Evolutionary conservation across 805 yeast species (phyloP).

Genomic region (Yarrowia phangngaensis): DNA sequence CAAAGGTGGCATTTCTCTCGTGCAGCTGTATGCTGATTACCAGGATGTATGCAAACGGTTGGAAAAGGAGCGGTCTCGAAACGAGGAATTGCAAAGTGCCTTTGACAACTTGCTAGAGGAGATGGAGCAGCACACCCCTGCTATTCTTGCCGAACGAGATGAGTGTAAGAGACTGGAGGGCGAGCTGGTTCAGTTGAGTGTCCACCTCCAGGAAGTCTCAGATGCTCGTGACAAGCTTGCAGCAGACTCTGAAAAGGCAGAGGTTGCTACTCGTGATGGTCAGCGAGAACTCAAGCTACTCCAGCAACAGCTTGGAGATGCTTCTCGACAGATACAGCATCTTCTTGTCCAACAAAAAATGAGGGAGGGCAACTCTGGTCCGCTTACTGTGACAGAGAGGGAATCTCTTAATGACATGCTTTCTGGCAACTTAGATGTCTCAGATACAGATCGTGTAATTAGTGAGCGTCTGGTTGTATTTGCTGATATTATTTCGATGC

Average conservation of each 20-base stretch:
- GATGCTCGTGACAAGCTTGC: conserved; percentile 42
- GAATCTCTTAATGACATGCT: conserved; percentile 58
- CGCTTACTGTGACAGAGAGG: conserved; percentile 62
- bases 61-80: conserved; percentile 64
- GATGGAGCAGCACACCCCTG: conserved; percentile 73
- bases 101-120: conserved; percentile 69
- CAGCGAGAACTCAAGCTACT: conserved; percentile 49
- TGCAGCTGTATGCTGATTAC: conserved; percentile 62
- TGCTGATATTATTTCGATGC: conserved; percentile 61
- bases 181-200: conserved; percentile 53
- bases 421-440: conserved; percentile 36
- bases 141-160: conserved; percentile 61
- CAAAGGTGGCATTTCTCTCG: conserved; percentile 54
- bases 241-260: conserved; percentile 36
- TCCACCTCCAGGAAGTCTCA: conserved; percentile 45
- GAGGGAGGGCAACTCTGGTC: conserved; percentile 53
- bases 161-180: conserved; percentile 55
- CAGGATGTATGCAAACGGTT: conserved; percentile 62
- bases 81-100: conserved; percentile 64
- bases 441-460: conserved; percentile 70
- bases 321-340: conserved; percentile 77
- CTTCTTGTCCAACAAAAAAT: conserved; percentile 59
- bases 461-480: conserved; percentile 71
- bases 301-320: conserved; percentile 59
- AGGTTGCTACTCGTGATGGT: conserved; percentile 43